These are phyloP conservation scores for Gypsophila paniculata DNA, from an alignment of 179 eudicot species.

Conservation along the genomic window DNA sequence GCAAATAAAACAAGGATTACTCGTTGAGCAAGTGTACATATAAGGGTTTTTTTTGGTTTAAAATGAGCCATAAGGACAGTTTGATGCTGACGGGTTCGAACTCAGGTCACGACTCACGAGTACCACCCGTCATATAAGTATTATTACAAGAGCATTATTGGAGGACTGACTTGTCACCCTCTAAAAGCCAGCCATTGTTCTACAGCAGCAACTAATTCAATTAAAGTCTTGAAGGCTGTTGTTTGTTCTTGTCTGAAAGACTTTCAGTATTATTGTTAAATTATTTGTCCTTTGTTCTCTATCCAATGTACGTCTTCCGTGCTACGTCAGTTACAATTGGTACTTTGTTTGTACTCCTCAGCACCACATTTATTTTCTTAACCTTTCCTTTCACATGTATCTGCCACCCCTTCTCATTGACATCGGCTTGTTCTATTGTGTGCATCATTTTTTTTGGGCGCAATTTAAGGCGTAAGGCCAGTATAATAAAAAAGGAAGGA, in stretches of 20 bases:
- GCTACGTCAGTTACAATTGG: conserved; percentile 21
- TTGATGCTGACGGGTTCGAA: too few species aligned
- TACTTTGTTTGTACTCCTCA: conserved; percentile 16
- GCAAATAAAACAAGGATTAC: too few species aligned
- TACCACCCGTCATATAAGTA: too few species aligned
- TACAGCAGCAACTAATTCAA: conserved; percentile 9
- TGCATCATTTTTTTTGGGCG: too few species aligned
- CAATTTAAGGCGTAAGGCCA: too few species aligned
- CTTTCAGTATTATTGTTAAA: conserved; percentile 4
- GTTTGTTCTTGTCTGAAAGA: conserved; percentile 24
- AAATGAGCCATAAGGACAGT: too few species aligned
- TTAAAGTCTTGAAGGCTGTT: conserved; percentile 19
- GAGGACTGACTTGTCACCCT: conserved; percentile 16
- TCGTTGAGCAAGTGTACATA: too few species aligned
- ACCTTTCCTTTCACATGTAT: conserved; percentile 11
- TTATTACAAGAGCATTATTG: not conserved
- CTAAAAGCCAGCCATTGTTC: conserved; percentile 21
- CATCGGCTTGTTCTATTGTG: not conserved
- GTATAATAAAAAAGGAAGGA: too few species aligned
- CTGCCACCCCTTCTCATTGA: conserved; percentile 2
- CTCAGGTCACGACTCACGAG: too few species aligned
- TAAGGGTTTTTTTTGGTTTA: too few species aligned
- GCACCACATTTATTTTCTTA: not conserved
- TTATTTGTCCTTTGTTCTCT: conserved; percentile 26
- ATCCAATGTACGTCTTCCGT: conserved; percentile 22